Evolutionary conservation across 1,284 basidiomycete species (phyloP), one percentile per base, ranked within the genome.

Genomic region (Porodaedalea pini): DNA sequence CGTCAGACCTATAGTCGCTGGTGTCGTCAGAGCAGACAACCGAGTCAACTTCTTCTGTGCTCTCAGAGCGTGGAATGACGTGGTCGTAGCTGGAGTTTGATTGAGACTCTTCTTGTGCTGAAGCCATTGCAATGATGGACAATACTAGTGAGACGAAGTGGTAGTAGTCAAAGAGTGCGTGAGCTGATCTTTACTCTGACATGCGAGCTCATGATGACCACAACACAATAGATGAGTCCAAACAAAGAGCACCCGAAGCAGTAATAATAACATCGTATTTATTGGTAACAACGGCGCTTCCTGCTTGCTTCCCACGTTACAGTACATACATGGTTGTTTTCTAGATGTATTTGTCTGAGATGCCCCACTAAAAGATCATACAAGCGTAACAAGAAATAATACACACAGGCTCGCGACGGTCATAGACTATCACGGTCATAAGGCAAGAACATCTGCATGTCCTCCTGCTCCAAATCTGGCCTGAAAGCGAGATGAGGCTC

Each of bases 401-500:
- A 21, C 21, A 44, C 19, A 23, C 19, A 2, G n/a, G 41, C 41
- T 23, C 2, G 21, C 41, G n/a, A n/a, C n/a, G n/a, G 41, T 21
- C 19, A 17, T 13, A 39, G 15, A 3, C 37, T 17, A 13, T 44
- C 41, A 21, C 25, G 19, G 5, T 17, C 41, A 23, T 44, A n/a
- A 23, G 10, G 45, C 25, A 10, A 6, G 19, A n/a, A 44, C 10
- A 19, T 8, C 7, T 15, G 41, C 19, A 32, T 13, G n/a, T 27
- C 48, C 11, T 50, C 31, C 29, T 32, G 41, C 10, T 54, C 52
- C 29, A 54, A 25, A 29, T 50, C 48, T 7, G 48, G 17, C 31
- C 21, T 11, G 17, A 29, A 41, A 10, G 21, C 39, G 13, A 32
- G 40, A 23, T 40, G 57, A 17, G 57, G 13, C 43, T 58, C 57